Base-by-base conservation (phyloP, 192 early-diverging fungal genomes). In the Coemansia nantahalensis region DNA sequence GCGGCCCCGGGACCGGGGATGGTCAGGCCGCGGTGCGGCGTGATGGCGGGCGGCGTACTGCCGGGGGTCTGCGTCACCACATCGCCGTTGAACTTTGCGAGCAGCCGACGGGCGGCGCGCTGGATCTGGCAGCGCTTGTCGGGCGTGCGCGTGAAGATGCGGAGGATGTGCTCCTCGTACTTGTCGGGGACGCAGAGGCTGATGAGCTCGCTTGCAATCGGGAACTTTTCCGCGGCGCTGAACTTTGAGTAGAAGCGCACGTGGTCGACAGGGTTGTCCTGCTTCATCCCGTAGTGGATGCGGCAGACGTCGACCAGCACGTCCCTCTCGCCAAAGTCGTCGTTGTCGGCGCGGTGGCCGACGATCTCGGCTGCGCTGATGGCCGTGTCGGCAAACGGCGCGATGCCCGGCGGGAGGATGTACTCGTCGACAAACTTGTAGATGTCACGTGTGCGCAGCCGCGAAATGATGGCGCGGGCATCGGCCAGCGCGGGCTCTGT, bases 351-450 rank as follows among this genome's bases (percentile, higher is more conserved):
- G 45, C 89, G 84, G 48, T 83, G 67, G 5, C 71, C 76, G 18
- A 85, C 77, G 48, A 91, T 84, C 36, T 84, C 80, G 12, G 69
- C 59, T 8, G 81, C 49, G 30, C 73, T 86, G 21, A 84, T 66
- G 33, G 65, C 79, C 22, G 51, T 50, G 43, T 37, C 45, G 44
- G 54, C 48, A 42, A 44, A 17, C 2, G 55, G 22, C 7, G 48
- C 46, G 19, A 83, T 49, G 5, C 82, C 79, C 13, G 60, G 51
- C 7, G 87, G 86, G 18, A 91, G 60, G 17, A 88, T 61, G 33
- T 79, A 81, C 57, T 90, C 87, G 56, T 90, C 88, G 4, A 89
- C 88, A 77, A 87, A 93, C 40, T 88, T 86, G 76, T 96, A 98
- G 6, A 95, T 69, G 40, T 96, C 79, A 8, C 95, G 79, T 4